Base-by-base conservation (phyloP, 768 basidiomycete genomes). In the Aureoboletus auriporus region DNA sequence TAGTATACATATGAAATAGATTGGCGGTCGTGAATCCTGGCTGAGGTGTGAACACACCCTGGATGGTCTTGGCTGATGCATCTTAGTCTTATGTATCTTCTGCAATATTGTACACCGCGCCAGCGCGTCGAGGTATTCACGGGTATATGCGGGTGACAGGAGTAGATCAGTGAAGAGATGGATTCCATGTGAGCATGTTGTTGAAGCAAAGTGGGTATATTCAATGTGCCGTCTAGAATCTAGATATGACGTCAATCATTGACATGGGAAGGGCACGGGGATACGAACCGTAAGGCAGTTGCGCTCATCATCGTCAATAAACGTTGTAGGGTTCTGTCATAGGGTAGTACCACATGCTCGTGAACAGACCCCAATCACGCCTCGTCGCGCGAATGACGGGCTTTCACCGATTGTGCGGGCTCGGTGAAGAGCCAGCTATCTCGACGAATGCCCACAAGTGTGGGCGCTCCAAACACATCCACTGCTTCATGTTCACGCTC, bases 61-160 rank as follows among this genome's bases (percentile, higher is more conserved):
- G 2, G 44, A 33, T 30, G 27, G 14, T 47, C 29, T n/a, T n/a
- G 14, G 28, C 42, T 26, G 29, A 20, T 42, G n/a, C n/a, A 11
- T 35, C n/a, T 42, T 7, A 8, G 34, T 45, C 34, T 8, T 42
- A 38, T 14, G n/a, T 41, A 38, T 40, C 39, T 34, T 51, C 40
- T 16, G 40, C 40, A 27, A n/a, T 64, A 52, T 66, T 37, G 46
- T 65, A 64, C 62, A 64, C 17, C 28, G 51, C 53, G 50, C 49
- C 55, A 37, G 50, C 54, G 52, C 51, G 42, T 55, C 20, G 20
- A 50, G 30, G 31, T 11, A 46, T 30, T 37, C 42, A 26, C 52
- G 34, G 30, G 17, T 42, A 42, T 57, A 30, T 40, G 42, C 5
- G 11, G 5, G 26, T 49, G 9, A 13, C 26, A 23, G 20, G 20